phyloP scores from a whole-genome alignment of 2,329 filamentous ascomycete species.

The Aspergillus glaucus region DNA sequence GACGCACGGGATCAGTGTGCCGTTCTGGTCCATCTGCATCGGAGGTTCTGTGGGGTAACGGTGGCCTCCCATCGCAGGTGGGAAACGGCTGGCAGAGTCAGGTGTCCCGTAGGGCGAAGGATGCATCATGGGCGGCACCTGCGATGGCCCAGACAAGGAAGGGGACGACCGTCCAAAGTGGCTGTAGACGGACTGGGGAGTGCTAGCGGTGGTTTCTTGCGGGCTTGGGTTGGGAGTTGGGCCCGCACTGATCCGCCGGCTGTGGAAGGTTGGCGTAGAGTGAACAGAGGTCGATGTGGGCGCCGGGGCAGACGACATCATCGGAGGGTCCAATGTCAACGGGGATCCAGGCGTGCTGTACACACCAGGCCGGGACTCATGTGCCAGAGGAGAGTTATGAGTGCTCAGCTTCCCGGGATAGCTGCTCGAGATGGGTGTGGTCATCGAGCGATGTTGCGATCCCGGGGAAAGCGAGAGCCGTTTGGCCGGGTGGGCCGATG shows the following conservation, averaged over 20 bases:
- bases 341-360: conserved; percentile 23
- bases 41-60: conserved; percentile 11
- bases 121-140: conserved; percentile 11
- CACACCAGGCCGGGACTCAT: conserved; percentile 23
- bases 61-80: conserved; percentile 16
- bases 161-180: conserved; percentile 27
- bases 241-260: conserved; percentile 24
- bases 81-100: conserved; percentile 21
- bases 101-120: conserved; percentile 18
- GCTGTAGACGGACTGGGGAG: conserved; percentile 27
- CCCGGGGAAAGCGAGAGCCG: conserved; percentile 29
- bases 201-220: conserved; percentile 31
- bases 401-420: conserved; percentile 26
- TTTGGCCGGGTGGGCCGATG: conserved; percentile 13
- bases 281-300: conserved; percentile 17
- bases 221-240: conserved; percentile 26
- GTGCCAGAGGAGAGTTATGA: conserved; percentile 29
- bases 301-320: conserved; percentile 15
- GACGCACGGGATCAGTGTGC: conserved; percentile 28
- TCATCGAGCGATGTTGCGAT: conserved; percentile 22
- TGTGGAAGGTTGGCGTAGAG: conserved; percentile 28
- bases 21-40: too few species aligned
- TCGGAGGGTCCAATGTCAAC: conserved; percentile 17
- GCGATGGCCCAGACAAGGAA: conserved; percentile 14
- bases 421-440: conserved; percentile 30